Conservation (phyloP, 495 filamentous ascomycete species). For the Glonium stellatum region DNA sequence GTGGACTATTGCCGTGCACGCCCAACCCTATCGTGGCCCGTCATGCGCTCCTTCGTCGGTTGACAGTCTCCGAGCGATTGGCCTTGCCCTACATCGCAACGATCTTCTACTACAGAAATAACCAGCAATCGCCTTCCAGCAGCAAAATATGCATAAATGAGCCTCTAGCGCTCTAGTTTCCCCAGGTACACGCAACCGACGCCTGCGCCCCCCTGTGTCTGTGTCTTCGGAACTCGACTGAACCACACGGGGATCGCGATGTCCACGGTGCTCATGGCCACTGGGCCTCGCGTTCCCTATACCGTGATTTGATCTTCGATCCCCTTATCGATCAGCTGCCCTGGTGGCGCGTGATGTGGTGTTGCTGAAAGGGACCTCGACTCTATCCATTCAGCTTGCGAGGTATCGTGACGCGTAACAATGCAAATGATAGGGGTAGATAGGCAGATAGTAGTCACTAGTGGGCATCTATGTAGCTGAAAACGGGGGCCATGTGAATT, state of each 20-base stretch:
- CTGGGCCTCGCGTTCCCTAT: background rate
- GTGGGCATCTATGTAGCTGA: background rate
- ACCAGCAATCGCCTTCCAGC: constrained; percentile 6
- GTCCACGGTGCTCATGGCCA: background rate
- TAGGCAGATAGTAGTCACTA: background rate
- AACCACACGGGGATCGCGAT: background rate
- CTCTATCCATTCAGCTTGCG: background rate
- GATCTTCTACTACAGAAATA: constrained; percentile 18
- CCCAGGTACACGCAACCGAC: background rate
- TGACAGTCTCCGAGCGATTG: background rate
- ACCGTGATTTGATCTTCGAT: background rate
- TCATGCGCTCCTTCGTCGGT: background rate
- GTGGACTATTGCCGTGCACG: too few relatives aligned
- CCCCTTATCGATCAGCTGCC: background rate
- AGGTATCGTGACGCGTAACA: background rate
- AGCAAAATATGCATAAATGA: background rate
- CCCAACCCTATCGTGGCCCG: too few relatives aligned
- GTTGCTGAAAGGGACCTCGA: too few relatives aligned
- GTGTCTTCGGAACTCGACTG: background rate
- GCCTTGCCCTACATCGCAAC: background rate
- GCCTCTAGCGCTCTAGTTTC: background rate
- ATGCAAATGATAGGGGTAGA: background rate
- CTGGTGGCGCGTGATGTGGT: background rate
- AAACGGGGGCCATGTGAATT: too few relatives aligned
- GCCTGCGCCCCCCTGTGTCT: background rate